phyloP scores from a whole-genome alignment of 139 green algal genomes.

The Coccomyxa sp. region DNA sequence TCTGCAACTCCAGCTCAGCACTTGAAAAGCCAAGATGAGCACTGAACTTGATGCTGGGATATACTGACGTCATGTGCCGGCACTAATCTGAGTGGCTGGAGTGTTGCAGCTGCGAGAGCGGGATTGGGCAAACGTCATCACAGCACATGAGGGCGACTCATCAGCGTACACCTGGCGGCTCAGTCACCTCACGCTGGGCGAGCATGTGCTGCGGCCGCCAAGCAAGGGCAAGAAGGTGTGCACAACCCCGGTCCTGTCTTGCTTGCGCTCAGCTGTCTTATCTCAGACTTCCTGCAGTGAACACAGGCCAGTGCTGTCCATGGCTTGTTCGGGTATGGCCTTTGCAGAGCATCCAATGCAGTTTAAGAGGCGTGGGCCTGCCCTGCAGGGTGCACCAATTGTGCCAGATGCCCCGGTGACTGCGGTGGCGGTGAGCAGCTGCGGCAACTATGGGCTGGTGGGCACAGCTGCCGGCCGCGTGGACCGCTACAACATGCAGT shows the following conservation, averaged over 20 bases:
- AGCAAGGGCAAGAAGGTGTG: slow-evolving; percentile 6
- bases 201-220: slow-evolving; percentile 63
- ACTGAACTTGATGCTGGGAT: too few relatives aligned
- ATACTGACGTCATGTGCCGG: too few relatives aligned
- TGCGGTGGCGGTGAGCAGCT: slow-evolving; percentile 70
- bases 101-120: slow-evolving; percentile 73
- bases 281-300: too few relatives aligned
- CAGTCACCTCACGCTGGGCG: slow-evolving; percentile 60
- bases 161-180: slow-evolving; percentile 91
- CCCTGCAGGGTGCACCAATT: neutral
- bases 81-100: too few relatives aligned
- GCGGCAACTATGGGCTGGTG: slow-evolving; percentile 96
- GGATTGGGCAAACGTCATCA: slow-evolving; percentile 96
- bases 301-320: slow-evolving; percentile 6
- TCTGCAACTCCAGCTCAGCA: too few relatives aligned
- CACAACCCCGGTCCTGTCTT: neutral
- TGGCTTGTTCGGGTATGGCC: neutral
- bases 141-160: slow-evolving; percentile 80
- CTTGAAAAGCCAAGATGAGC: too few relatives aligned
- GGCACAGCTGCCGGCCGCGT: slow-evolving; percentile 70
- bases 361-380: neutral
- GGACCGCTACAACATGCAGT: slow-evolving; percentile 97
- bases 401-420: slow-evolving; percentile 40
- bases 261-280: too few relatives aligned
- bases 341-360: too few relatives aligned